Conservation (phyloP, 768 basidiomycete species). For the Leucocoprinus birnbaumii region DNA sequence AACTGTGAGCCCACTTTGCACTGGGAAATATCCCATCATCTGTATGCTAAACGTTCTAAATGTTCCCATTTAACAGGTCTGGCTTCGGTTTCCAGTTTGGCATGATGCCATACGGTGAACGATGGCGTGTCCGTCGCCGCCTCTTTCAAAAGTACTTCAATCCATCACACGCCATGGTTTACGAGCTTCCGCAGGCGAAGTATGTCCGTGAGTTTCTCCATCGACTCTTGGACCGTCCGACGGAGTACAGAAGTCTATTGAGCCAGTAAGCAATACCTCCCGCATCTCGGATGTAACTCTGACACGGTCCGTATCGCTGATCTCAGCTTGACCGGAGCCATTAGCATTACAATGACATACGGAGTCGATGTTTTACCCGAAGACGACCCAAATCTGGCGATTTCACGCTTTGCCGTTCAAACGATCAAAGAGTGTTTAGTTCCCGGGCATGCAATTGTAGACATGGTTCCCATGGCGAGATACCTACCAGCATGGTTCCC, state of each 20-base stretch:
- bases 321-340: slow-evolving; percentile 20
- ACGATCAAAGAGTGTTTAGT: slow-evolving; percentile 20
- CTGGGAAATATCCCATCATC: background rate
- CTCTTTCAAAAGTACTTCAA: slow-evolving; percentile 19
- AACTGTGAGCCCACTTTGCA: slow-evolving; percentile 13
- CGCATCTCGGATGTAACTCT: no score
- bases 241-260: background rate
- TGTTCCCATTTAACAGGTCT: slow-evolving; percentile 14
- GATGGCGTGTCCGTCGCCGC: slow-evolving; percentile 18
- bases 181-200: slow-evolving; percentile 12
- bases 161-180: slow-evolving; percentile 6
- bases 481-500: slow-evolving; percentile 45
- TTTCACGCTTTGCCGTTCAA: slow-evolving; percentile 16
- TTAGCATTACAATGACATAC: slow-evolving; percentile 26
- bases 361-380: slow-evolving; percentile 23
- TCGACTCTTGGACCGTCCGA: background rate
- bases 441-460: slow-evolving; percentile 28
- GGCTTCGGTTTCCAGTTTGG: slow-evolving; percentile 19
- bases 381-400: slow-evolving; percentile 27
- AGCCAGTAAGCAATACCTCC: background rate
- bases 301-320: background rate
- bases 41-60: no score
- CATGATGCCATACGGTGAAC: slow-evolving; percentile 17
- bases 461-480: slow-evolving; percentile 29
- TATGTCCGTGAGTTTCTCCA: slow-evolving; percentile 16